A percentile compares a stretch with the other conserved stretches of the same genome.
Evolutionary conservation across 164 flowering plant genomes (phyloP).

Genomic region (Dillenia turbinata): DNA sequence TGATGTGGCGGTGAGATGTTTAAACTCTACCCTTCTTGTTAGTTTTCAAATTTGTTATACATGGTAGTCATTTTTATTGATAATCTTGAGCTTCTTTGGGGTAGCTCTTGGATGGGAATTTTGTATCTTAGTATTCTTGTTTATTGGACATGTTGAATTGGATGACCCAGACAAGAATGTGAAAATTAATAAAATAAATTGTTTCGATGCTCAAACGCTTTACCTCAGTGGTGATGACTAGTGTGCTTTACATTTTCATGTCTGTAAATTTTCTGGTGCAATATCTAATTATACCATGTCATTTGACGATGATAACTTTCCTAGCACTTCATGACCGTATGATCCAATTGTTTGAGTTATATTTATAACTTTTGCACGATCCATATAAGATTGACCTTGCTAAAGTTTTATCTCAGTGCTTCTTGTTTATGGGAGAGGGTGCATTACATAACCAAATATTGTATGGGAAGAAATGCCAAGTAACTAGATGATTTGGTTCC

Average conservation of each 20-base stretch:
- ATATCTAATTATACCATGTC: background rate
- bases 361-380: no score
- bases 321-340: background rate
- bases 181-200: background rate
- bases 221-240: no score
- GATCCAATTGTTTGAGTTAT: no score
- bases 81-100: background rate
- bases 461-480: no score
- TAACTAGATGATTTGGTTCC: no score
- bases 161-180: background rate
- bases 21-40: constrained; percentile 1
- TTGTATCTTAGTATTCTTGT: background rate
- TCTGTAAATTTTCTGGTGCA: background rate
- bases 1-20: constrained; percentile 8
- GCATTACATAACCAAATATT: no score
- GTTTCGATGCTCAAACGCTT: background rate
- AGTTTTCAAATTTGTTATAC: background rate
- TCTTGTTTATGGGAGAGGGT: no score
- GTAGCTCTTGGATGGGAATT: constrained; percentile 7
- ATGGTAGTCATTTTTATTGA: background rate
- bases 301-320: background rate
- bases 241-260: background rate
- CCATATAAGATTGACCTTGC: no score
- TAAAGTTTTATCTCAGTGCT: no score
- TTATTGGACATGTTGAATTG: constrained; percentile 3